A percentile compares a stretch with the other conserved stretches of the same genome.
phyloP scores from a whole-genome alignment of 1,284 basidiomycete genomes.

The Coriolopsis trogii region DNA sequence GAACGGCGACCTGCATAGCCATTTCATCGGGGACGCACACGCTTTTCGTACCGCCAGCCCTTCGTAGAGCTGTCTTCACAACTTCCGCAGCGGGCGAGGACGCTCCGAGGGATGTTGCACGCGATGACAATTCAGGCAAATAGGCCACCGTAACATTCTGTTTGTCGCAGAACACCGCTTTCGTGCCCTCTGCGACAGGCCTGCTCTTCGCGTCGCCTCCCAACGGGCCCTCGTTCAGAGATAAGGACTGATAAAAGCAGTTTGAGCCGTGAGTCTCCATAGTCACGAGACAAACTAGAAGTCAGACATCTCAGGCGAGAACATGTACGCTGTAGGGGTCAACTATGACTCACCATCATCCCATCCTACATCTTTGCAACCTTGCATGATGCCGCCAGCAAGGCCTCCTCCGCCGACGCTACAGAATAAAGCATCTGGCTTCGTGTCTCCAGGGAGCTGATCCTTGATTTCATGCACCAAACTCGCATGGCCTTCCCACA shows the following conservation, averaged over 20 bases:
- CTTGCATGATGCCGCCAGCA: constrained; percentile 66
- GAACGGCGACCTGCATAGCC: constrained; percentile 58
- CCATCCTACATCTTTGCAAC: constrained; percentile 65
- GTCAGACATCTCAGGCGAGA: background rate
- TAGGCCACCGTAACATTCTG: constrained; percentile 56
- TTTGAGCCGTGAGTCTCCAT: constrained; percentile 72
- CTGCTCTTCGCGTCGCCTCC: constrained; percentile 2
- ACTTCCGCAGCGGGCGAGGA: constrained; percentile 61
- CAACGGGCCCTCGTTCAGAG: constrained; percentile 53
- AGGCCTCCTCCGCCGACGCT: constrained; percentile 77
- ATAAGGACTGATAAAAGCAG: constrained; percentile 71
- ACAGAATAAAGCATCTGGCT: constrained; percentile 75
- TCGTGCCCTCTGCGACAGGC: constrained; percentile 31
- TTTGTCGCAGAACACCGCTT: constrained; percentile 40
- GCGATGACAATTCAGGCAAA: constrained; percentile 58
- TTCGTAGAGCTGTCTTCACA: constrained; percentile 63
- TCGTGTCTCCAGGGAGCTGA: constrained; percentile 46
- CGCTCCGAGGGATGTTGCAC: constrained; percentile 72
- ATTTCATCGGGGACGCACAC: constrained; percentile 68
- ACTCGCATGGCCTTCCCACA: constrained; percentile 77
- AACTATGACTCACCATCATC: constrained; percentile 63
- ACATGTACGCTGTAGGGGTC: background rate
- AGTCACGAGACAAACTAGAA: constrained; percentile 61
- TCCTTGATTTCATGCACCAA: constrained; percentile 64
- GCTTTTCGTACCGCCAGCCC: constrained; percentile 55